phyloP scores from a whole-genome alignment of 2,329 filamentous ascomycete genomes.

The Myriosclerotinia duriaeana region DNA sequence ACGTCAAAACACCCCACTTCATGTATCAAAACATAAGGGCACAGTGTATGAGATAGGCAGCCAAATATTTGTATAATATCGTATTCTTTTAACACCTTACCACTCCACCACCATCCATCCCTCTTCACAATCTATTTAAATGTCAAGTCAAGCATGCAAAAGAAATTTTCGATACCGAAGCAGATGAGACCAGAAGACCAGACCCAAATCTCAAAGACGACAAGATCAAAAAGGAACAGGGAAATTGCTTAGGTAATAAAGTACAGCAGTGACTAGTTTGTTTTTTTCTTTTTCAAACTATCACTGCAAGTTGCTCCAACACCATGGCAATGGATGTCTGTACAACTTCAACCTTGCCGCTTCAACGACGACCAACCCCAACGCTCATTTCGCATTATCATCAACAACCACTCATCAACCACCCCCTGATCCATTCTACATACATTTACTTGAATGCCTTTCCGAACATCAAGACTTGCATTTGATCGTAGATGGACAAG shows the following conservation, averaged over 20 bases:
- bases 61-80: not conserved
- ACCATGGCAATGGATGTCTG: conserved; percentile 41
- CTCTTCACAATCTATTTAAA: not conserved
- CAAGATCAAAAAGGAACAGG: conserved; percentile 38
- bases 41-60: not conserved
- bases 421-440: conserved; percentile 32
- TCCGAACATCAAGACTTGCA: conserved; percentile 98
- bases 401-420: conserved; percentile 8
- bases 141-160: not conserved
- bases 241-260: conserved; percentile 44
- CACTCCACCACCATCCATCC: not conserved
- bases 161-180: not conserved
- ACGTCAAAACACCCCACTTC: too few species aligned
- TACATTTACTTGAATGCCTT: conserved; percentile 85
- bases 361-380: conserved; percentile 30
- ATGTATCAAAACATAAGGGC: too few species aligned
- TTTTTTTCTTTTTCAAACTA: conserved; percentile 27
- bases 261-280: conserved; percentile 41
- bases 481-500: conserved; percentile 99
- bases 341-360: conserved; percentile 40
- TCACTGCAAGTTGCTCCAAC: conserved; percentile 41
- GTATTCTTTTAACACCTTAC: not conserved
- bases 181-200: not conserved
- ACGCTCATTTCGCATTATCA: conserved; percentile 27
- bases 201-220: conserved; percentile 24